Evolutionary conservation across 2,329 filamentous ascomycete genomes (phyloP), one percentile per base, ranked within the genome.

Genomic region (Fusarium austroafricanum): DNA sequence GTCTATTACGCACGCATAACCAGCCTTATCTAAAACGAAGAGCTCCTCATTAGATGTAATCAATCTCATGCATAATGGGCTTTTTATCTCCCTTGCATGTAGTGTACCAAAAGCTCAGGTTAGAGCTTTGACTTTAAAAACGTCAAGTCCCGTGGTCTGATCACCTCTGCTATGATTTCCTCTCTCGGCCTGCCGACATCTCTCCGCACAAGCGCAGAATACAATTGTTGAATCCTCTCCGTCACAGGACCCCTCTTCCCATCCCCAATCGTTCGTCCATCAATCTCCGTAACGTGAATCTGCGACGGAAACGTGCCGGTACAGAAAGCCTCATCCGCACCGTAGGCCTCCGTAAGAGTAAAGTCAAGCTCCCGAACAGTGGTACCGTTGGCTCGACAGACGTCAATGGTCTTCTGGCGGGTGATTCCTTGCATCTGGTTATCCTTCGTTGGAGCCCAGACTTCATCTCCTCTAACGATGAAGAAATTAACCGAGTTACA

Each of bases 401-500:
- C 49, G 2, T 62, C 57, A 0, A 62, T 62, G 0, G 59, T 62
- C 12, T 62, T 62, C 15, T 62, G 57, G 0, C 59, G 20, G 0
- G 59, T 62, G 0, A 62, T 62, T 0, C 59, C 59, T 11, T 62
- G 59, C 59, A 62, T 62, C 23, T 62, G 59, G 1, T 62, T 62
- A 0, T 62, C 59, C n/a, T 62, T 62, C 0, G 59, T 62, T 2
- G 59, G 57, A 0, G 59, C 57, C 59, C 59, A 62, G 1, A 62
- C 59, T 21, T 62, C 59, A 14, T 62, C n/a, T 0, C 37, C 57
- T 0, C 59, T 37, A 0, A 62, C 11, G 3, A 62, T 62, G 1
- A 62, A 62, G 29, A 62, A 62, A 5, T 62, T 62, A 3, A 62
- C 59, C 0, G 59, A 62, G 4, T 62, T 62, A 3, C 59, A 62